Evolutionary conservation across 495 filamentous ascomycete genomes (phyloP).

Genomic region (Aspergillus affinis): DNA sequence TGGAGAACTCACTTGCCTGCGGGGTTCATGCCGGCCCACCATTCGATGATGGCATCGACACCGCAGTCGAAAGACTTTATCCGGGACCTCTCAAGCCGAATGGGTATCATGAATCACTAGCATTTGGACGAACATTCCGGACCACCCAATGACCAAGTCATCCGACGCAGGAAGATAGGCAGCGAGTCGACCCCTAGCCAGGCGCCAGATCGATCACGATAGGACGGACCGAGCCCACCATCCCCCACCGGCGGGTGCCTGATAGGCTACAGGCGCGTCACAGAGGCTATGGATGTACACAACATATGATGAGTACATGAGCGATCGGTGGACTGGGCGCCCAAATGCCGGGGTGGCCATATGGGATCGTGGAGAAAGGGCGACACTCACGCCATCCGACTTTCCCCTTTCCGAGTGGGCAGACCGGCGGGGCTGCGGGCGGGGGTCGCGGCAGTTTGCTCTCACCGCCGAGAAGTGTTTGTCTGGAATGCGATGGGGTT

Average conservation of each 20-base stretch:
- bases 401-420: conserved; percentile 2
- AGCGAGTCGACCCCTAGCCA: neutral
- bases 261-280: neutral
- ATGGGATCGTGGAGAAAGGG: neutral
- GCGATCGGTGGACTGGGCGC: neutral
- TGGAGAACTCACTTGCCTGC: neutral
- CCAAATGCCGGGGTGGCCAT: neutral
- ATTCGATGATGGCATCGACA: neutral
- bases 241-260: neutral
- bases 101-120: neutral
- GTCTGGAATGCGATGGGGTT: neutral
- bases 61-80: no score
- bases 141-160: no score
- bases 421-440: conserved; percentile 9
- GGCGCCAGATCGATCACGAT: neutral
- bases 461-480: neutral
- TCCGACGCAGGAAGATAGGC: no score
- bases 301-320: neutral
- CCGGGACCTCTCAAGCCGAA: neutral
- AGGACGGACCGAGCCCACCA: neutral
- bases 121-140: no score
- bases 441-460: conserved; percentile 14
- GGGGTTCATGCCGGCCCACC: neutral
- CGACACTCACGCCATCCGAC: conserved; percentile 7
- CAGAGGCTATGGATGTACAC: neutral